Base-by-base conservation (phyloP, 768 basidiomycete species). In the Kwoniella botswanensis region DNA sequence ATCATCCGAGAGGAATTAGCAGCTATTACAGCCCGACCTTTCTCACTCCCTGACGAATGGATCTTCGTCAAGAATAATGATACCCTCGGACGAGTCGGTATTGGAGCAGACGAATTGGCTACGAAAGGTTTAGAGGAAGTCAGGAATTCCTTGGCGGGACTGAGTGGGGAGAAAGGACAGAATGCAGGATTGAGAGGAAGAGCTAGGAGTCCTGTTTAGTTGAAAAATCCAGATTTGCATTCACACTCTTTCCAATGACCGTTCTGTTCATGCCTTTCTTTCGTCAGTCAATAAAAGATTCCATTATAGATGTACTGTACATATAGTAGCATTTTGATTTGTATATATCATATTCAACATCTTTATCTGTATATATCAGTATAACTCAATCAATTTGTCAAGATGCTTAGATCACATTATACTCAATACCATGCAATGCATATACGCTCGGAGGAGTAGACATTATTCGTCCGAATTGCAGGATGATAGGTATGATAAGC, bases 1-100 rank as follows among this genome's bases (percentile, higher is more conserved):
- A 80, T 84, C 65, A 82, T 84, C 76, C 67, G 75, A 17, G 68
- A 70, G 12, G 84, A 84, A 61, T 62, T 84, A 15, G 68, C 72
- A 10, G 81, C 79, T 2, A 76, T 84, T 55, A 82, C 79, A 0
- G 76, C 84, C 10, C 53, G 77, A 54, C 80, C 82, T 3, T 73
- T 78, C 35, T 71, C 78, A 0, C 46, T 58, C 2, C 72, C 80
- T 3, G 75, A 74, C n/a, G 76, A 78, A 43, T 84, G 83, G 83
- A 73, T 80, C 0, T 82, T 83, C 65, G 60, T 63, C 15, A 43
- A 68, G 4, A 21, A 67, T 12, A 83, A 83, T 55, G 56, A 67
- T 54, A 68, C 59, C 6, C 54, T 60, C n/a, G 69, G 63, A 57
- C 57, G 59, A 29, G 44, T 29, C 10, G 68, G 53, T 1, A 63